Evolutionary conservation across 805 yeast genomes (phyloP).

Genomic region (Saccharomycopsis lassenensis): DNA sequence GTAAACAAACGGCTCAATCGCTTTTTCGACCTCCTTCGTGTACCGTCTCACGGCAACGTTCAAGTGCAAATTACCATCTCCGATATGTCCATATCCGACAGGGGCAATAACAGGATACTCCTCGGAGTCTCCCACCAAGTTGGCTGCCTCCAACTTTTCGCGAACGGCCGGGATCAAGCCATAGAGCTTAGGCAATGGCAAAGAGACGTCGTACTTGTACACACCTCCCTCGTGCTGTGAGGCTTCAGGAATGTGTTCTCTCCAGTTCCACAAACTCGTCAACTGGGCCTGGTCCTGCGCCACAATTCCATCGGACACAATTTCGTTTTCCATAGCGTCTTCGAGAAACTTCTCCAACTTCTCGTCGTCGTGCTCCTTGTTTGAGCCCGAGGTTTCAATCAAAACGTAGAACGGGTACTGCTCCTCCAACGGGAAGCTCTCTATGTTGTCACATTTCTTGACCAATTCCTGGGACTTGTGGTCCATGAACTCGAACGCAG

Average conservation of each 20-base stretch:
- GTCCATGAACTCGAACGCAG: conserved; percentile 95
- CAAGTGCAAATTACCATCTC: conserved; percentile 93
- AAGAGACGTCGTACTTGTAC: conserved; percentile 91
- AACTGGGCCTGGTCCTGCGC: conserved; percentile 92
- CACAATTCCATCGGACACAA: conserved; percentile 86
- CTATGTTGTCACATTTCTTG: conserved; percentile 45
- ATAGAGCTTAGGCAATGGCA: conserved; percentile 75
- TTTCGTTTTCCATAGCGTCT: conserved; percentile 69
- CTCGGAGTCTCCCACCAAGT: conserved; percentile 52
- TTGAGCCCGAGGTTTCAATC: conserved; percentile 94
- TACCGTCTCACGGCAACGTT: conserved; percentile 87
- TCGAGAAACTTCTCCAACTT: conserved; percentile 82
- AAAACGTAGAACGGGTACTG: conserved; percentile 82
- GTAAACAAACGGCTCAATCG: conserved; percentile 88
- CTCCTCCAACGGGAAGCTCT: conserved; percentile 67
- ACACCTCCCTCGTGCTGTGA: conserved; percentile 83
- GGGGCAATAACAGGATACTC: conserved; percentile 76
- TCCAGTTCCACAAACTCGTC: conserved; percentile 83
- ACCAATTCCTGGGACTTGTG: conserved; percentile 53
- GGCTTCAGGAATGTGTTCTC: conserved; percentile 90
- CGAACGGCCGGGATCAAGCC: conserved; percentile 74
- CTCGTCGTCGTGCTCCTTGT: conserved; percentile 84
- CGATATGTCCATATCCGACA: conserved; percentile 96
- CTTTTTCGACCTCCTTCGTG: conserved; percentile 63
- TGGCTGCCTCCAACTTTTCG: conserved; percentile 42